Percentiles rank a stretch among this genome's conserved stretches.
These are phyloP conservation scores for Hypoxylon sp. DNA, from an alignment of 2,329 filamentous ascomycete species.

Conservation along the genomic window DNA sequence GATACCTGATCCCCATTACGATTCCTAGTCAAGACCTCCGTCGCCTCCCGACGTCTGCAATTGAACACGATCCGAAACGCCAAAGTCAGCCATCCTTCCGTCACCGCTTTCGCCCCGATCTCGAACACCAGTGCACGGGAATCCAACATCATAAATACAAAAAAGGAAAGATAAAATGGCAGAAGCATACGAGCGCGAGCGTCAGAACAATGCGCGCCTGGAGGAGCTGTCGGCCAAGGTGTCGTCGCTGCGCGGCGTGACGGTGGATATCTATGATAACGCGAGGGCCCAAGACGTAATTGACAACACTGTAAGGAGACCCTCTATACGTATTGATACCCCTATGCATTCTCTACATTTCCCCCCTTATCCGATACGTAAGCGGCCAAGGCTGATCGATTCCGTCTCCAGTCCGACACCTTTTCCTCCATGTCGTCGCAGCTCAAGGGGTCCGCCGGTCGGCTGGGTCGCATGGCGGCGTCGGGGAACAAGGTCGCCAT, in stretches of 20 bases:
- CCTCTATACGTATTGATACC: no score
- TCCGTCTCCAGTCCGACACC: slow-evolving; percentile 75
- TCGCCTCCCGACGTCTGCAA: background rate
- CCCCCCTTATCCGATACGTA: background rate
- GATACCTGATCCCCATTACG: background rate
- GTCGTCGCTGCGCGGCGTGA: slow-evolving; percentile 88
- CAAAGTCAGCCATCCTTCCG: background rate
- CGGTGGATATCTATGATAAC: slow-evolving; percentile 97
- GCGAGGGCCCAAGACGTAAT: slow-evolving; percentile 88
- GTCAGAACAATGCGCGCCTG: slow-evolving; percentile 94
- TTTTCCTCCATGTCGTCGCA: slow-evolving; percentile 87
- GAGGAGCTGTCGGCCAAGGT: slow-evolving; percentile 92
- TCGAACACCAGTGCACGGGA: background rate
- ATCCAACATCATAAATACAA: no score
- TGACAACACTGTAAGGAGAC: slow-evolving; percentile 71
- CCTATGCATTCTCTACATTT: no score
- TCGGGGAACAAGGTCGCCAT: slow-evolving; percentile 91
- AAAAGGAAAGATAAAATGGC: slow-evolving; percentile 61
- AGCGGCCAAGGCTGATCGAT: background rate
- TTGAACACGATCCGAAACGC: background rate
- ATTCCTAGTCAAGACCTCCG: background rate
- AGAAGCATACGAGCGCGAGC: slow-evolving; percentile 80
- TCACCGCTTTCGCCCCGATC: background rate
- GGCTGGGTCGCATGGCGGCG: slow-evolving; percentile 88
- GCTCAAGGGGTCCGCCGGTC: slow-evolving; percentile 82